A percentile compares a stretch with the other conserved stretches of the same genome.
phyloP scores from a whole-genome alignment of 768 basidiomycete species.

The Jaapia argillacea region DNA sequence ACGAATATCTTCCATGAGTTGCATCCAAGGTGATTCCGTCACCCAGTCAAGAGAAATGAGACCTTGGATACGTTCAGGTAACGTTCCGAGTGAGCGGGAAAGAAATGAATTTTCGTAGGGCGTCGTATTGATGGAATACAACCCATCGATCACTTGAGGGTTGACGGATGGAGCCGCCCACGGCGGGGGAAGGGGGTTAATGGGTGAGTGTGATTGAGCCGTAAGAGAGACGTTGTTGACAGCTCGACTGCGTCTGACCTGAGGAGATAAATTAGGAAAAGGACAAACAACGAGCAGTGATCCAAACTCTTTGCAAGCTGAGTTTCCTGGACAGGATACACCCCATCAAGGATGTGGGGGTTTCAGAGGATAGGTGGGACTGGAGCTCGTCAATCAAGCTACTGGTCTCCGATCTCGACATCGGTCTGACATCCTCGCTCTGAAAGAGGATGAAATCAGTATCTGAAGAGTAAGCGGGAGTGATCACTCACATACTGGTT shows the following conservation, averaged over 20 bases:
- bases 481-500: neutral
- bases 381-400: too few species aligned
- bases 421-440: too few species aligned
- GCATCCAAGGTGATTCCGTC: slow-evolving; percentile 61
- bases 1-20: slow-evolving; percentile 61
- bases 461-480: too few species aligned
- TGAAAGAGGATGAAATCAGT: too few species aligned
- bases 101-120: slow-evolving; percentile 58
- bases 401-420: too few species aligned
- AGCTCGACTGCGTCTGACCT: slow-evolving; percentile 14
- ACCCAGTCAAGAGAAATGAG: slow-evolving; percentile 66
- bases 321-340: slow-evolving; percentile 11
- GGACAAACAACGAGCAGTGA: too few species aligned
- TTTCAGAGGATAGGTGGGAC: too few species aligned
- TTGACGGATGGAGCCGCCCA: slow-evolving; percentile 15
- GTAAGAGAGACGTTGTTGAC: slow-evolving; percentile 7
- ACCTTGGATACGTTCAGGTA: slow-evolving; percentile 16
- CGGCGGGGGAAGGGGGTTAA: slow-evolving; percentile 27
- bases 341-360: slow-evolving; percentile 1
- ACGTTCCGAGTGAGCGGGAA: slow-evolving; percentile 46
- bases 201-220: slow-evolving; percentile 9
- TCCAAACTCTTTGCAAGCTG: slow-evolving; percentile 11
- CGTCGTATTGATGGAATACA: slow-evolving; percentile 50
- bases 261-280: neutral
- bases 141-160: slow-evolving; percentile 33